Percentiles rank a stretch among this genome's conserved stretches.
These are phyloP conservation scores for Salix dunnii DNA, from an alignment of 345 rosid genomes.

Conservation along the genomic window DNA sequence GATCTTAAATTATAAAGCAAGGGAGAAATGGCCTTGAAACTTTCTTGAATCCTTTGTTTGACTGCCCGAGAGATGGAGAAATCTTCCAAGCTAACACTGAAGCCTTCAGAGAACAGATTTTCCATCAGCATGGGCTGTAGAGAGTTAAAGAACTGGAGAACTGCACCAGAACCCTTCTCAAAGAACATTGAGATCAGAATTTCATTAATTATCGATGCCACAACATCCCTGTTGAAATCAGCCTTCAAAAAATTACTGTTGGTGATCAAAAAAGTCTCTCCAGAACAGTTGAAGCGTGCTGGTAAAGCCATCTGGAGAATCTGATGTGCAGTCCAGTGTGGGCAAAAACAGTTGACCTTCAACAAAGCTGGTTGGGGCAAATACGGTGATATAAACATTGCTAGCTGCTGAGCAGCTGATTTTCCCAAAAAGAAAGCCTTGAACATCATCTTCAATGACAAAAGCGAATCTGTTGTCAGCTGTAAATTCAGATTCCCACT, in stretches of 20 bases:
- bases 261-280: constrained; percentile 50
- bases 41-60: constrained; percentile 34
- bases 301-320: constrained; percentile 74
- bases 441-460: constrained; percentile 66
- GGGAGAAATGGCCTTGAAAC: constrained; percentile 44
- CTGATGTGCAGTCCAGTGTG: constrained; percentile 71
- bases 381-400: constrained; percentile 58
- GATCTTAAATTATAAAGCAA: constrained; percentile 54
- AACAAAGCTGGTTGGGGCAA: constrained; percentile 68
- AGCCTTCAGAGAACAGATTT: constrained; percentile 56
- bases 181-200: constrained; percentile 56
- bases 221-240: constrained; percentile 44
- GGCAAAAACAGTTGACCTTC: constrained; percentile 42
- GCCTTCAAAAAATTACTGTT: constrained; percentile 53
- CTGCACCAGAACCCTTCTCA: constrained; percentile 73
- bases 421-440: constrained; percentile 45
- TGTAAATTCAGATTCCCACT: constrained; percentile 76
- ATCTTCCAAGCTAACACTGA: constrained; percentile 66
- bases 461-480: constrained; percentile 62
- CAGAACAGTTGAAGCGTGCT: constrained; percentile 48
- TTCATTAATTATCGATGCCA: constrained; percentile 53
- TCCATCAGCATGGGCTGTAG: constrained; percentile 91
- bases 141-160: constrained; percentile 59
- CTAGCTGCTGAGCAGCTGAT: constrained; percentile 62
- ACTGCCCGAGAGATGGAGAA: constrained; percentile 51